Evolutionary conservation across 202 grass and related monocot species (phyloP), one percentile per base, ranked within the genome.

Genomic region (Digitaria exilis): DNA sequence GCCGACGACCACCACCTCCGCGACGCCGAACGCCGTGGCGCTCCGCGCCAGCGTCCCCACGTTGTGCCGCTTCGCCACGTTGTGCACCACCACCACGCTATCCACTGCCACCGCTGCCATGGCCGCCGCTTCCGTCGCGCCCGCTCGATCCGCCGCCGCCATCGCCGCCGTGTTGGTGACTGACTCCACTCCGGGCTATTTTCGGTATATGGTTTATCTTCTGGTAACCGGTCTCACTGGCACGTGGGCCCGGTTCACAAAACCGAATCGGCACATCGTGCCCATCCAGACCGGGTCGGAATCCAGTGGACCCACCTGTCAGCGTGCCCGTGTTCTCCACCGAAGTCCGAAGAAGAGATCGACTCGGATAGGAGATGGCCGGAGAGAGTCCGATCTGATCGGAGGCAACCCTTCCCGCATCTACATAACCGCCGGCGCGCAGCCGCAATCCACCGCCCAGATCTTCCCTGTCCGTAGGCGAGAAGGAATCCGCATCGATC

Each of bases 61-160:
- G 72, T 95, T 98, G 87, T 95, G 95, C 76, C 95, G 85, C 76
- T 95, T 95, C 15, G 92, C 92, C 70, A 98, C 88, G 85, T 95
- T 95, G 91, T 95, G 96, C 26, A 92, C 91, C 45, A 94, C 79
- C 51, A 92, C 82, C 45, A 98, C 45, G 87, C 92, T 92, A 82
- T 85, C 87, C 44, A 59, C 83, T 2, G 29, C 73, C 75, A 22
- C 64, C 75, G 34, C 64, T 32, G 31, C 59, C 65, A 78, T 86
- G 55, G 54, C 79, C 71, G 79, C 64, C 58, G 76, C 24, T 45
- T 49, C 14, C 32, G 17, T 7, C 46, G 9, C 48, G 34, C 22
- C 48, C 6, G 19, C 49, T 70, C 50, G 64, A 80, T 80, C 19
- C 65, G 29, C 21, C 75, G 75, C 39, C 65, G 39, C 41, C 66